These are phyloP conservation scores for Haplosporangium sp. DNA, from an alignment of 371 early-diverging fungal species.

Conservation along the genomic window DNA sequence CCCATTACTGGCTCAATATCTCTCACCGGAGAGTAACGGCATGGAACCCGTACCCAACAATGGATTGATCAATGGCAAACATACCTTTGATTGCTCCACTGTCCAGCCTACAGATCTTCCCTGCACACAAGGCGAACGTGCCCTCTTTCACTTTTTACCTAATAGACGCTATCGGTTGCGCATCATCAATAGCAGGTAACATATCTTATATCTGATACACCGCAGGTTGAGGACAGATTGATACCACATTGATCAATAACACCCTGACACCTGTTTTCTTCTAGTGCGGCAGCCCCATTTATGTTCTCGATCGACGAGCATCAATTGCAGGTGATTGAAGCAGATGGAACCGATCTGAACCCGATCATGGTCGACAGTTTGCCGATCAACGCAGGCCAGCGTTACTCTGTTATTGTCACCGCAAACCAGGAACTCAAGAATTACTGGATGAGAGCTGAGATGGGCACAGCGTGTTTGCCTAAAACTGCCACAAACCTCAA, in stretches of 20 bases:
- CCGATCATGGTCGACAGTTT: constrained; percentile 52
- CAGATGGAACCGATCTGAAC: constrained; percentile 51
- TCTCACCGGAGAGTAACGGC: constrained; percentile 25
- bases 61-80: constrained; percentile 54
- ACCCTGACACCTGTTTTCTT: not conserved
- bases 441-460: constrained; percentile 55
- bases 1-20: constrained; percentile 27
- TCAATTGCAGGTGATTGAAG: constrained; percentile 50
- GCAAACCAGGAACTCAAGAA: constrained; percentile 50
- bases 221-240: not conserved
- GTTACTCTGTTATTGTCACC: constrained; percentile 55
- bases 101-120: constrained; percentile 34
- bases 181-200: constrained; percentile 49
- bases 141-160: constrained; percentile 38
- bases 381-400: constrained; percentile 55
- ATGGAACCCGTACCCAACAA: constrained; percentile 48
- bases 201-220: not conserved
- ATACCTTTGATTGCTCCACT: constrained; percentile 45
- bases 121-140: constrained; percentile 28
- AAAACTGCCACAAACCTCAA: constrained; percentile 26
- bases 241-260: not conserved
- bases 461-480: constrained; percentile 38
- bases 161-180: constrained; percentile 48
- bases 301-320: constrained; percentile 56
- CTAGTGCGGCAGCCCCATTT: constrained; percentile 49